Evolutionary conservation across 1,284 basidiomycete genomes (phyloP).

Genomic region (Rhodofomes roseus): DNA sequence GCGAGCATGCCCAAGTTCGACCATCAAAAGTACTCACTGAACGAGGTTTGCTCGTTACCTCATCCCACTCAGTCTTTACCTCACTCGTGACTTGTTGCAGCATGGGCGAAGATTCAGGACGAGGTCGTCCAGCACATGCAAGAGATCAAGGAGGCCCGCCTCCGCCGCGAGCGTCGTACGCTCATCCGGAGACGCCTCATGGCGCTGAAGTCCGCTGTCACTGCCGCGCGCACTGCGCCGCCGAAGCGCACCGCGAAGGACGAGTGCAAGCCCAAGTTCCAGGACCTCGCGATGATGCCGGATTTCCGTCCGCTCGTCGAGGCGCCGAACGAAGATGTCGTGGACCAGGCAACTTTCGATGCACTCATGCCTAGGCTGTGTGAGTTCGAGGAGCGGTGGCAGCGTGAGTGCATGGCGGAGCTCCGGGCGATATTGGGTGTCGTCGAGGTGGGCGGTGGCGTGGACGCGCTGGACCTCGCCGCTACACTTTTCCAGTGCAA

Average conservation of each 20-base stretch:
- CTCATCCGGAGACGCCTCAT: neutral
- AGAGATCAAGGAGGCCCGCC: neutral
- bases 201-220: neutral
- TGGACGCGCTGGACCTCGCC: neutral
- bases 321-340: neutral
- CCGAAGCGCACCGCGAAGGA: conserved; percentile 1
- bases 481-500: neutral
- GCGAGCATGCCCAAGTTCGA: neutral
- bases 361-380: neutral
- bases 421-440: neutral
- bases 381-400: neutral
- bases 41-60: neutral
- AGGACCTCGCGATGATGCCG: conserved; percentile 5
- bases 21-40: neutral
- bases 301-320: conserved; percentile 1
- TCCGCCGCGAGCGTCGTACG: neutral
- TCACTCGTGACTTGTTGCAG: neutral
- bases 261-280: neutral
- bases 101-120: neutral
- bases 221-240: neutral
- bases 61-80: neutral
- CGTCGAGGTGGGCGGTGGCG: neutral
- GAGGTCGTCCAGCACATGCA: neutral
- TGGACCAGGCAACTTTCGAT: neutral
- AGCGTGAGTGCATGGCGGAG: neutral